Percentiles rank a stretch among this genome's conserved stretches.
These are phyloP conservation scores for Straminergon stramineum DNA, from an alignment of 225 moss, liverwort and hornwort species.

Conservation along the genomic window DNA sequence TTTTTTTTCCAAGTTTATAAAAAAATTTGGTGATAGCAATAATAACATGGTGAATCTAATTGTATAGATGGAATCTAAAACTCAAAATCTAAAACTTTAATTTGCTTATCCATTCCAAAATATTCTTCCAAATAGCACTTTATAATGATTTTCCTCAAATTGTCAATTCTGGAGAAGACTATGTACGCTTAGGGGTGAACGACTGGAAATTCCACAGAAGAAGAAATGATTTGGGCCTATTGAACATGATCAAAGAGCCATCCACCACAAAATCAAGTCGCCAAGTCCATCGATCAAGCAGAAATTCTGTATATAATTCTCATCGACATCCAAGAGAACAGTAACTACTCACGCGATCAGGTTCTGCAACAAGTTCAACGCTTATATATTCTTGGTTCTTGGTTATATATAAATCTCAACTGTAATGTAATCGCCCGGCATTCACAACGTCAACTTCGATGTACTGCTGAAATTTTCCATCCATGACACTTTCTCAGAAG, in stretches of 20 bases:
- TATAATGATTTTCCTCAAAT: too few species aligned
- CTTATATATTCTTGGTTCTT: neutral
- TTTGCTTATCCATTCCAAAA: too few species aligned
- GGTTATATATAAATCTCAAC: slow-evolving; percentile 6
- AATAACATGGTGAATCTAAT: too few species aligned
- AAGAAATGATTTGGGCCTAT: too few species aligned
- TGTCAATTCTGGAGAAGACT: too few species aligned
- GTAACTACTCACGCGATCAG: neutral
- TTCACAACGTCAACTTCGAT: neutral
- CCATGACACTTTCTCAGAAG: neutral
- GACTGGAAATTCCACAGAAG: too few species aligned
- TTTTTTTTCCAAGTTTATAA: too few species aligned
- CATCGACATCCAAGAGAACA: neutral
- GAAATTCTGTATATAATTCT: neutral
- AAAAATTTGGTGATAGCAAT: too few species aligned
- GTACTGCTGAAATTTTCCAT: neutral
- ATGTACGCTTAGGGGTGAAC: too few species aligned
- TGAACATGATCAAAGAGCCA: neutral
- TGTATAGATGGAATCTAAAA: too few species aligned
- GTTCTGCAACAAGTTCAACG: neutral
- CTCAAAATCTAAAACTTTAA: too few species aligned
- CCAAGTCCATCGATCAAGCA: neutral
- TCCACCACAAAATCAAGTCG: neutral
- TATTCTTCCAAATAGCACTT: too few species aligned
- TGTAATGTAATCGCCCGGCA: neutral